These are phyloP conservation scores for Rhizopogon rudus DNA, from an alignment of 768 basidiomycete genomes.

Conservation along the genomic window DNA sequence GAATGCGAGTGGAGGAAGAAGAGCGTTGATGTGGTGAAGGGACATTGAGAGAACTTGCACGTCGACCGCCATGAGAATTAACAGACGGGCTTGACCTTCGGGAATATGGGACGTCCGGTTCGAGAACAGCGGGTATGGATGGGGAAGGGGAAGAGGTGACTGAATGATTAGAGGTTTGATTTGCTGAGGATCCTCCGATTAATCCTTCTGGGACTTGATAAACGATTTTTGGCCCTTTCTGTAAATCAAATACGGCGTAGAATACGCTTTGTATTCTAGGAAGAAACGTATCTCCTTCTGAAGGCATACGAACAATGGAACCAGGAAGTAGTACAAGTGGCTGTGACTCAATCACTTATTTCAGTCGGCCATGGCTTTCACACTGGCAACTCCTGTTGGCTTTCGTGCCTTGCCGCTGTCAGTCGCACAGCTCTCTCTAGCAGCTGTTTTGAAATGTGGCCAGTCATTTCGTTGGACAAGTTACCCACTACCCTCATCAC, in stretches of 20 bases:
- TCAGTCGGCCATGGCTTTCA: background rate
- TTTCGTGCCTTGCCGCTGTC: constrained; percentile 61
- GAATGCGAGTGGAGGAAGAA: constrained; percentile 42
- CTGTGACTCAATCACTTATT: background rate
- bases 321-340: background rate
- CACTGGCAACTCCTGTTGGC: constrained; percentile 27
- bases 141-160: constrained; percentile 31
- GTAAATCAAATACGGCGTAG: constrained; percentile 88
- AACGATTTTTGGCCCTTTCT: constrained; percentile 82
- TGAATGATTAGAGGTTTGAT: constrained; percentile 21
- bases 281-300: constrained; percentile 63
- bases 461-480: constrained; percentile 84
- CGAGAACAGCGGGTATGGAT: constrained; percentile 23
- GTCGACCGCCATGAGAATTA: constrained; percentile 41
- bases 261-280: constrained; percentile 84
- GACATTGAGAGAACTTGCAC: constrained; percentile 38
- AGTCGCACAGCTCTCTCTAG: constrained; percentile 67
- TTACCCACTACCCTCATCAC: constrained; percentile 32
- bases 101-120: constrained; percentile 34
- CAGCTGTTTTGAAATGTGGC: constrained; percentile 75
- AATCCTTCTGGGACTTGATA: constrained; percentile 94
- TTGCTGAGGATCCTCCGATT: constrained; percentile 47
- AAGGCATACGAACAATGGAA: constrained; percentile 27
- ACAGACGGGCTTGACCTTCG: constrained; percentile 50
- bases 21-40: constrained; percentile 44